These are phyloP conservation scores for Trichophyton simii DNA, from an alignment of 2,329 filamentous ascomycete genomes.

Conservation along the genomic window DNA sequence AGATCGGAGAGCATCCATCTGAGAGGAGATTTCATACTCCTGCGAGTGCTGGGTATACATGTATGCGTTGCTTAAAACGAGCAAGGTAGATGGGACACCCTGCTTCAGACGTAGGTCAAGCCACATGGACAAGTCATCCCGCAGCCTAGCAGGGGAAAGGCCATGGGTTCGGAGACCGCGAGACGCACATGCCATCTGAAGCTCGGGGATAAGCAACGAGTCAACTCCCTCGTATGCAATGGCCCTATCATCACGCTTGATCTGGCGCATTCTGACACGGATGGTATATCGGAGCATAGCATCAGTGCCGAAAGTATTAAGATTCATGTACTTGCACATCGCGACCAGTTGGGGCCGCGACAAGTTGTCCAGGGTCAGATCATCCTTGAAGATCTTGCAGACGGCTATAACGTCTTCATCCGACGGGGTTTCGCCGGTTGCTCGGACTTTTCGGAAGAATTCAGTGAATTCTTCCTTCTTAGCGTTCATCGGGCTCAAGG, in stretches of 20 bases:
- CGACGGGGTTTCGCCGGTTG: constrained; percentile 80
- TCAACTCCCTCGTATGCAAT: constrained; percentile 92
- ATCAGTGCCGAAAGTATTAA: constrained; percentile 93
- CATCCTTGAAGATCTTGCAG: constrained; percentile 97
- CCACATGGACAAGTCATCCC: constrained; percentile 87
- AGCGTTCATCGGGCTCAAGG: constrained; percentile 68
- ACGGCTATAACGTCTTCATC: constrained; percentile 92
- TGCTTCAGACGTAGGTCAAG: constrained; percentile 85
- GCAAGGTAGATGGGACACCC: constrained; percentile 86
- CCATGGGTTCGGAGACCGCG: constrained; percentile 88
- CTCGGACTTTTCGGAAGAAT: constrained; percentile 92
- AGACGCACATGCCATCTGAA: constrained; percentile 83
- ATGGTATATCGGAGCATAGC: constrained; percentile 96
- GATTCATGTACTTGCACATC: constrained; percentile 97
- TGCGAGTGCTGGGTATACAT: constrained; percentile 73
- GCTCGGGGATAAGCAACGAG: constrained; percentile 79
- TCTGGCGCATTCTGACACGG: constrained; percentile 95
- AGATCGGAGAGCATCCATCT: constrained; percentile 84
- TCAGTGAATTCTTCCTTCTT: constrained; percentile 89
- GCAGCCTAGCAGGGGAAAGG: constrained; percentile 73
- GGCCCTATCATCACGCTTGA: constrained; percentile 92
- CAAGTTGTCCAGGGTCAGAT: constrained; percentile 91
- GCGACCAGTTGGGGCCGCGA: constrained; percentile 90
- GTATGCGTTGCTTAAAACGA: constrained; percentile 94
- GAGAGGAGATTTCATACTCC: constrained; percentile 67